Base-by-base conservation (phyloP, 2,329 filamentous ascomycete genomes). In the Rutstroemia sp. region DNA sequence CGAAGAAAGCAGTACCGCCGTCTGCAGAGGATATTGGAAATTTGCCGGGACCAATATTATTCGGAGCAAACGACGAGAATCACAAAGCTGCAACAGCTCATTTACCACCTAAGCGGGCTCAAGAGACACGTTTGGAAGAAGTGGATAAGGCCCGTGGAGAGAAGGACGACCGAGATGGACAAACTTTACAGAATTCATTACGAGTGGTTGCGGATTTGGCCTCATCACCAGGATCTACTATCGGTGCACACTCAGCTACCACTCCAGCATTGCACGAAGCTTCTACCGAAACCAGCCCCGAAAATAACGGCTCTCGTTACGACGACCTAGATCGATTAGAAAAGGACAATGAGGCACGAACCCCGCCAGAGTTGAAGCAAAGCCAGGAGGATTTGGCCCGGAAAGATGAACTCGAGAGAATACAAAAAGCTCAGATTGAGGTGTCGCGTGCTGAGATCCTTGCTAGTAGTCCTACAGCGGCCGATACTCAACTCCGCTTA, bases 211-310 rank as follows among this genome's bases (percentile, higher is more conserved):
- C 71, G 2, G 80, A 82, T 61, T 70, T 72, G 2, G 63, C 76
- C 5, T 82, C 78, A 2, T 83, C 80, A 2, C 79, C 81, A 16
- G 75, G 74, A 2, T 92, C 89, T 5, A 91, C 87, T 1, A 74
- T 81, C 54, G 83, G 78, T 34, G 80, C 85, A 1, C 85, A 86
- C 64, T 91, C 87, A 45, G 84, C 84, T 54, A 83, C 86, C 21
- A 94, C 89, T 0, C 87, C 89, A 1, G 80, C 79, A 38, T 78
- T 85, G 41, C 80, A 85, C 58, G 81, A 86, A 60, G 79, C 78
- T 6, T 91, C 88, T 1, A 82, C 87, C 1, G 85, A 87, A 62
- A 91, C 88, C 1, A 91, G 87, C 63, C 85, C 87, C 1, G 87
- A 87, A 54, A 81, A 86, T 54, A 86, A 90, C 49, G 78, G 76